Conservation (phyloP, 1,284 basidiomycete species). For the Ustilago loliicola region DNA sequence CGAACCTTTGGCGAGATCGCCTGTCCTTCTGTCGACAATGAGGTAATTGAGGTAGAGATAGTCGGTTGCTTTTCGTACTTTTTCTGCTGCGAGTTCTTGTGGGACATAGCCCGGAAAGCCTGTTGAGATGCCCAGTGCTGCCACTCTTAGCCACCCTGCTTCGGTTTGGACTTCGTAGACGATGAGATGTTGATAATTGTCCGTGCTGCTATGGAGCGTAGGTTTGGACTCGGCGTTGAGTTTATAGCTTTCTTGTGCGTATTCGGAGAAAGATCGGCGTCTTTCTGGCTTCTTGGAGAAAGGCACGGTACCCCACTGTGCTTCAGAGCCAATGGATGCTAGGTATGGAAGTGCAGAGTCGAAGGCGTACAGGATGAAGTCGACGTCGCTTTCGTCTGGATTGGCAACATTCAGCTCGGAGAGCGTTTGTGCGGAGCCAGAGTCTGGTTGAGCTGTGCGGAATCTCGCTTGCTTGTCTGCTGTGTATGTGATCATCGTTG, state of each 20-base stretch:
- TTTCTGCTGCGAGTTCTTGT: neutral
- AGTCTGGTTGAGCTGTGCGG: conserved; percentile 31
- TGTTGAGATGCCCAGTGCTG: conserved; percentile 17
- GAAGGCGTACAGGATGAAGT: conserved; percentile 44
- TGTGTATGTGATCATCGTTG: conserved; percentile 15
- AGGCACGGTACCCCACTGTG: conserved; percentile 49
- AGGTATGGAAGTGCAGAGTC: conserved; percentile 54
- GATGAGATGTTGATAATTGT: conserved; percentile 18
- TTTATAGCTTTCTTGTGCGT: conserved; percentile 21
- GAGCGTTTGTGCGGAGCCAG: conserved; percentile 3
- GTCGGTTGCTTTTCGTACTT: neutral
- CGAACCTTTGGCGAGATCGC: conserved; percentile 30
- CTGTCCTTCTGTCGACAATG: conserved; percentile 36
- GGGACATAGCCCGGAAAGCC: conserved; percentile 35
- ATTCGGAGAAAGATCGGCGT: conserved; percentile 3
- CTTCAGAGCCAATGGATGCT: conserved; percentile 49
- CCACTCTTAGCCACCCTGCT: conserved; percentile 30
- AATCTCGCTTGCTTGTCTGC: neutral
- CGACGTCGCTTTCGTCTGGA: conserved; percentile 40
- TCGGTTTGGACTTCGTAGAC: conserved; percentile 27
- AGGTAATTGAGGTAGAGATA: conserved; percentile 48
- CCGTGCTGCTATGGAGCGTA: neutral
- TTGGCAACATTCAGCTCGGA: conserved; percentile 22
- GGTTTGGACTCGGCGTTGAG: neutral
- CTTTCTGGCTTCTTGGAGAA: conserved; percentile 29